Evolutionary conservation across 2,329 filamentous ascomycete genomes (phyloP), one percentile per base, ranked within the genome.

Genomic region (Aspergillus hortae): DNA sequence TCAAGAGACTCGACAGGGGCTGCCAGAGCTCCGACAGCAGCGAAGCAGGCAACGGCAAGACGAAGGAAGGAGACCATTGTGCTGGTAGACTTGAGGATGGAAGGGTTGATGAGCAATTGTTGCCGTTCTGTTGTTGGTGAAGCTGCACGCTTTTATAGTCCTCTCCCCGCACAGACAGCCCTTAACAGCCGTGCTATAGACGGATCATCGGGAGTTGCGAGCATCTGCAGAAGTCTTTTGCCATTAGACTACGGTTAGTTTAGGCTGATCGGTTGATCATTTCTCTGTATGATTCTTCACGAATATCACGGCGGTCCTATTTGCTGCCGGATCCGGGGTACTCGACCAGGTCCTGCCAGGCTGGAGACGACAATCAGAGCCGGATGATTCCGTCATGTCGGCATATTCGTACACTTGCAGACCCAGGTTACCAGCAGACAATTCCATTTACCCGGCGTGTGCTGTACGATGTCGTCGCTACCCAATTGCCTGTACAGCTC

Each of bases 11-110:
- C 63, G 10, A 51, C 53, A 6, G 65, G 64, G 23, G 59, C 55
- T n/a, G 65, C 60, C 12, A 65, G 44, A 15, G 57, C 58, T 27
- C 61, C 58, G 3, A 59, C 41, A 15, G 56, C 54, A n/a, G 58
- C 54, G 9, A 57, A 59, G 48, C 54, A 53, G 14, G 60, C 61
- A 36, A 66, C 32, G 4, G 68, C 46, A 9, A 68, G 44, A 14
- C 50, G 55, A 11, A 56, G 57, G 38, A 66, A 59, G n/a, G 59
- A 64, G 9, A 67, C 60, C 65, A 68, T 68, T 38, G 49, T 58
- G 47, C 11, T 3, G 6, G 12, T 12, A 6, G 36, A 9, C 5
- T 10, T 48, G 41, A 6, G n/a, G 19, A 40, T 38, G 15, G 23
- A 19, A 7, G 6, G 19, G 1, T 42, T 42, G 40, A 23, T n/a